phyloP scores from a whole-genome alignment of 768 basidiomycete genomes.

The Pulveroboletus sp. region DNA sequence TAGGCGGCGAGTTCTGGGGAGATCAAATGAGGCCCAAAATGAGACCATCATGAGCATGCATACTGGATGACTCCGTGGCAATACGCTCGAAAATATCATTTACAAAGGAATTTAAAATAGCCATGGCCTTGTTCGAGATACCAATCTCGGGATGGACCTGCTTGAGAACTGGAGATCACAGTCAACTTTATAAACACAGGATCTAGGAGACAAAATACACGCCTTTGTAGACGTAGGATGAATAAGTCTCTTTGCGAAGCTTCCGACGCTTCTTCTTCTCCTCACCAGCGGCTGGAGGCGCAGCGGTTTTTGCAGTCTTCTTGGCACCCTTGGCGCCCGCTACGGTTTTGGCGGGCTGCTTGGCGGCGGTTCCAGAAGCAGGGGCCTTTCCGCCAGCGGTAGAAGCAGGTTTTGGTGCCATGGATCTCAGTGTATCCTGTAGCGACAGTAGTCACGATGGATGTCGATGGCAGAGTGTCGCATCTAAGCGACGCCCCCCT shows the following conservation, averaged over 20 bases:
- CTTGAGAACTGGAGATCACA: constrained; percentile 64
- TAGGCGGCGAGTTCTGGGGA: constrained; percentile 87
- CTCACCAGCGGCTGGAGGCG: constrained; percentile 53
- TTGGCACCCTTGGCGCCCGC: constrained; percentile 68
- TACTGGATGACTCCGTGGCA: constrained; percentile 85
- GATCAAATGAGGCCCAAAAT: background rate
- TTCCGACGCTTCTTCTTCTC: constrained; percentile 90
- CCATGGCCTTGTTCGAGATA: constrained; percentile 99
- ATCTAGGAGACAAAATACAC: background rate
- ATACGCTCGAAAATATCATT: constrained; percentile 96
- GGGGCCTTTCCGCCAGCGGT: constrained; percentile 66
- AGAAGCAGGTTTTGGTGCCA: constrained; percentile 63
- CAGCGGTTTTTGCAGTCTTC: constrained; percentile 58
- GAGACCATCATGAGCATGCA: constrained; percentile 16
- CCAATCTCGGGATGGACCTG: constrained; percentile 99
- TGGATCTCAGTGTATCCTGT: constrained; percentile 10
- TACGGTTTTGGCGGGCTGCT: constrained; percentile 57
- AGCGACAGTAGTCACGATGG: constrained; percentile 13
- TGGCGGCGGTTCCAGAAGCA: constrained; percentile 51
- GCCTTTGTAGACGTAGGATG: constrained; percentile 92
- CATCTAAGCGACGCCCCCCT: constrained; percentile 25
- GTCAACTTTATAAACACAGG: background rate
- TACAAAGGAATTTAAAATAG: constrained; percentile 93
- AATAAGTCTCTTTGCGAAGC: constrained; percentile 86
- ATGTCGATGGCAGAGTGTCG: constrained; percentile 10